Evolutionary conservation across 73 alveolate genomes (phyloP).

Genomic region (Diophrys sp.): DNA sequence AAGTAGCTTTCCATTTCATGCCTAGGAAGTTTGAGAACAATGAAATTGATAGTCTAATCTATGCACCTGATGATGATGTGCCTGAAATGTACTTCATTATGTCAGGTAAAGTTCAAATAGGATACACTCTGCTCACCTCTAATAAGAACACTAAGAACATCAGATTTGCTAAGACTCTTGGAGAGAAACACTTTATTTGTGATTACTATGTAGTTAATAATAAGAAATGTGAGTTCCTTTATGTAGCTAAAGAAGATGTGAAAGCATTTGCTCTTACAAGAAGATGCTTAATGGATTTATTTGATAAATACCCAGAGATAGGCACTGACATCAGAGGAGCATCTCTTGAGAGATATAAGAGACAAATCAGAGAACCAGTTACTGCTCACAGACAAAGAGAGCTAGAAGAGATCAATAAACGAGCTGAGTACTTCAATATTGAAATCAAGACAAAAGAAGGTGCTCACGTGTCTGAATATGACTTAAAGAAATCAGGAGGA

Average conservation of each 20-base stretch:
- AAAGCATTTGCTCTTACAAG: slow-evolving; percentile 33
- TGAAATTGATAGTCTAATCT: slow-evolving; percentile 42
- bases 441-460: slow-evolving; percentile 4
- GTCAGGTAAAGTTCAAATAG: slow-evolving; percentile 45
- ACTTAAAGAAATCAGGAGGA: slow-evolving; percentile 1
- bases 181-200: slow-evolving; percentile 24
- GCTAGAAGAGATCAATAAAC: slow-evolving; percentile 22
- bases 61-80: slow-evolving; percentile 57
- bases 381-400: slow-evolving; percentile 35
- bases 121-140: slow-evolving; percentile 19
- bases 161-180: slow-evolving; percentile 8
- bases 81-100: slow-evolving; percentile 57
- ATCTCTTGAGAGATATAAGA: slow-evolving; percentile 28
- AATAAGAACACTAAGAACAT: slow-evolving; percentile 18
- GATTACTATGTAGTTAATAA: slow-evolving; percentile 54
- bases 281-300: slow-evolving; percentile 26
- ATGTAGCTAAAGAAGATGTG: slow-evolving; percentile 25
- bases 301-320: slow-evolving; percentile 46
- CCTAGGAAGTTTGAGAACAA: slow-evolving; percentile 44
- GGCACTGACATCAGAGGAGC: slow-evolving; percentile 33
- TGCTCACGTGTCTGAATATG: neutral
- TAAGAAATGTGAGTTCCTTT: slow-evolving; percentile 34
- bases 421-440: slow-evolving; percentile 8
- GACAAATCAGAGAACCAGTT: slow-evolving; percentile 24
- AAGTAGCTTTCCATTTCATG: slow-evolving; percentile 52